Evolutionary conservation across 2,329 filamentous ascomycete species (phyloP).

Genomic region (Ophiostoma tasmaniense): DNA sequence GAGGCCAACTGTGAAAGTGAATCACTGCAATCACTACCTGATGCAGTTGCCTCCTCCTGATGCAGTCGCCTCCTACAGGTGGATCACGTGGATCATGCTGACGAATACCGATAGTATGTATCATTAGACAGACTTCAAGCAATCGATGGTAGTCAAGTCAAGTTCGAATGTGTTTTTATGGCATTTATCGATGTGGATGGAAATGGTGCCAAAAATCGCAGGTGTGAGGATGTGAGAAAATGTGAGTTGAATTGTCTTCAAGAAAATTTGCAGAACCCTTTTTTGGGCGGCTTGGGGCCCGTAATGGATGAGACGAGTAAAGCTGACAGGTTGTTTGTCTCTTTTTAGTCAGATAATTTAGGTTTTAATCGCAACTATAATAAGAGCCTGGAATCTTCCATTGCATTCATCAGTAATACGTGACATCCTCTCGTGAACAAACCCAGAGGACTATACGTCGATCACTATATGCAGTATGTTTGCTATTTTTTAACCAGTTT

Average conservation of each 20-base stretch:
- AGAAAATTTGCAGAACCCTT: neutral
- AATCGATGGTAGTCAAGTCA: neutral
- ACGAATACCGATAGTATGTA: too few relatives aligned
- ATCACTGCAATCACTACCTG: too few relatives aligned
- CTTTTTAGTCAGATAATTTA: neutral
- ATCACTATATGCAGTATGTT: neutral
- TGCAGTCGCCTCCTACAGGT: too few relatives aligned
- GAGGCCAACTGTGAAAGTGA: too few relatives aligned
- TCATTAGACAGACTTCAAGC: neutral
- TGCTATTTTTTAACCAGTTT: neutral
- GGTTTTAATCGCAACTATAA: neutral
- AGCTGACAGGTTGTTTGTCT: neutral
- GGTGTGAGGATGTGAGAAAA: neutral
- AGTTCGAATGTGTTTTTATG: neutral
- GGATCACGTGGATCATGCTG: too few relatives aligned
- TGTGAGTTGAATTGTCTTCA: neutral
- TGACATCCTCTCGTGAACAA: neutral
- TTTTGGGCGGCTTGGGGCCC: neutral
- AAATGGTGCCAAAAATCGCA: neutral
- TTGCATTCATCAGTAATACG: neutral
- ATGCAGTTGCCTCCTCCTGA: too few relatives aligned
- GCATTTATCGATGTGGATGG: neutral
- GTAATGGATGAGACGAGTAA: neutral
- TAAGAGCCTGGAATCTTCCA: neutral
- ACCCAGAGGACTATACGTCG: neutral